Evolutionary conservation across 129 eudicot species (phyloP), one percentile per base, ranked within the genome.

Genomic region (Pittosporum tobira): DNA sequence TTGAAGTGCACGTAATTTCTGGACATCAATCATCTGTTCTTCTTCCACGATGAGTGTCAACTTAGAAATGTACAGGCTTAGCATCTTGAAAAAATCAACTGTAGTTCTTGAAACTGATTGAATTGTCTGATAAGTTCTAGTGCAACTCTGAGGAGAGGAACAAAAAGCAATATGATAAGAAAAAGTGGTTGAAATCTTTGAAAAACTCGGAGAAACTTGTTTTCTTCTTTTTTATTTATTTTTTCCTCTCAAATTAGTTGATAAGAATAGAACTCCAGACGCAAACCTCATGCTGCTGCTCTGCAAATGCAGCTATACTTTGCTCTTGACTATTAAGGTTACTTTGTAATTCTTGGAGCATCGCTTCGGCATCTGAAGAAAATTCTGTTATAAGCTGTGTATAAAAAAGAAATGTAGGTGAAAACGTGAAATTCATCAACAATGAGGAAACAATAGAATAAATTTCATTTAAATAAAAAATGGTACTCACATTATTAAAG

Each of bases 201-300:
- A n/a, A n/a, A n/a, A n/a, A n/a, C n/a, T n/a, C n/a, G n/a, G n/a
- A n/a, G n/a, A n/a, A n/a, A n/a, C n/a, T n/a, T n/a, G n/a, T n/a
- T n/a, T n/a, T n/a, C n/a, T n/a, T n/a, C n/a, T n/a, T n/a, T n/a
- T n/a, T n/a, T 57, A 61, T 7, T 20, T 8, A 10, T 40, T 40
- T 16, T 3, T 24, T n/a, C n/a, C n/a, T 30, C 44, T 28, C 15
- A 18, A 16, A 27, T 18, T 30, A 30, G n/a, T 30, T 34, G 19
- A 55, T n/a, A 11, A n/a, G 44, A 28, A 29, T 20, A 7, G 23
- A 11, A 36, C 13, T 57, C 21, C 12, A 21, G 62, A 14, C 46
- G 19, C 47, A 57, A 20, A 78, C 89, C 89, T 82, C 82, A 42
- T 65, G 79, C 20, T 78, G 85, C 14, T 75, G 81, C 42, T 69